Evolutionary conservation across 1,284 basidiomycete genomes (phyloP).

Genomic region (Pisolithus thermaeus): DNA sequence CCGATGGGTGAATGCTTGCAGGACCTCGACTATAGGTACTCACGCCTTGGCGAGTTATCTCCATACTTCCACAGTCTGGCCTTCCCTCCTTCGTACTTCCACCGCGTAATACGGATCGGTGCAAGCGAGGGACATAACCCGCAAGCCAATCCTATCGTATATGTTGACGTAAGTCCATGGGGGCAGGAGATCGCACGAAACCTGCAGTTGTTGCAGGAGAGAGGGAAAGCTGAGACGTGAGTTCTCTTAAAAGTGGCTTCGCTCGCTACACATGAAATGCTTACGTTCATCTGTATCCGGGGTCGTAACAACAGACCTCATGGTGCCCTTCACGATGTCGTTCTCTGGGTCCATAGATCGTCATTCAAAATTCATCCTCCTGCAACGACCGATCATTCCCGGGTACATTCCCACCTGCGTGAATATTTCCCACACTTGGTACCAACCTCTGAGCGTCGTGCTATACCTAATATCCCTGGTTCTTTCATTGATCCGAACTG

Average conservation of each 20-base stretch:
- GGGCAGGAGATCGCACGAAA: conserved; percentile 67
- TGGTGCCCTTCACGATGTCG: conserved; percentile 69
- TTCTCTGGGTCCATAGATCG: conserved; percentile 77
- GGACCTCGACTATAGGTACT: conserved; percentile 80
- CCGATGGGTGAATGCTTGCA: conserved; percentile 22
- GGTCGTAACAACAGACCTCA: conserved; percentile 48
- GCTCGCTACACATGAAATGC: neutral
- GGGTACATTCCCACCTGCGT: conserved; percentile 15
- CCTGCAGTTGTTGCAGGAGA: conserved; percentile 69
- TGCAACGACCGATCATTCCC: conserved; percentile 13
- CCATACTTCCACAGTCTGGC: conserved; percentile 69
- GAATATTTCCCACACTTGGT: conserved; percentile 14
- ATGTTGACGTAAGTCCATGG: conserved; percentile 71
- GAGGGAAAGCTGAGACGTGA: conserved; percentile 73
- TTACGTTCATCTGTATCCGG: conserved; percentile 6
- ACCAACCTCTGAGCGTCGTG: conserved; percentile 22
- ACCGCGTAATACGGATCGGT: conserved; percentile 66
- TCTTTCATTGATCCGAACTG: conserved; percentile 68
- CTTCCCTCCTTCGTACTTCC: conserved; percentile 80
- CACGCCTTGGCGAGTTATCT: conserved; percentile 66
- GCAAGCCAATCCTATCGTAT: conserved; percentile 61
- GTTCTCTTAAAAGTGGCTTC: conserved; percentile 21
- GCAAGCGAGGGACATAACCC: conserved; percentile 35
- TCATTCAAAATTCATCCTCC: conserved; percentile 58
- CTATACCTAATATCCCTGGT: conserved; percentile 44